Evolutionary conservation across 164 flowering plant species (phyloP).

Genomic region (Tetrastigma voinierianum): DNA sequence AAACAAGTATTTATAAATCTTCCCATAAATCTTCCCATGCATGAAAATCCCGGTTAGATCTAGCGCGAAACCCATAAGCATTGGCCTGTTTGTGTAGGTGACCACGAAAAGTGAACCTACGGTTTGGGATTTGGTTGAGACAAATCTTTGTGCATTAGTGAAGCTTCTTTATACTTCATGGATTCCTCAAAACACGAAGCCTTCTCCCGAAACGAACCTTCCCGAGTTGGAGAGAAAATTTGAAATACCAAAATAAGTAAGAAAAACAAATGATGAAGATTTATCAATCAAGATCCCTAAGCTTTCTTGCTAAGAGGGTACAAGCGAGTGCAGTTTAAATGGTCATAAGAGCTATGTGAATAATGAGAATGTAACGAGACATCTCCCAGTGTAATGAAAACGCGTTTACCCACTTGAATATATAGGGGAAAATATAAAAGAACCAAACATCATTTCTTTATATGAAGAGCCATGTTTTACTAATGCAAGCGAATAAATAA

Average conservation of each 20-base stretch:
- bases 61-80: slow-evolving; percentile 98
- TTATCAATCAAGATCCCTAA: not conserved
- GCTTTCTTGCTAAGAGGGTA: not conserved
- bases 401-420: too few species aligned
- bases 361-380: too few species aligned
- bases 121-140: slow-evolving; percentile 96
- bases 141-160: slow-evolving; percentile 99
- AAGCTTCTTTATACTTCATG: slow-evolving; percentile 96
- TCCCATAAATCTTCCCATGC: slow-evolving; percentile 99
- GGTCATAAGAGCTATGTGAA: too few species aligned
- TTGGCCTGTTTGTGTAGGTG: slow-evolving; percentile 94
- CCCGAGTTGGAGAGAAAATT: slow-evolving; percentile 99
- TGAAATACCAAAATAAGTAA: slow-evolving; percentile 28
- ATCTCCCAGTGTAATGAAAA: too few species aligned
- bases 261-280: slow-evolving; percentile 8
- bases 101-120: slow-evolving; percentile 99
- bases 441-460: too few species aligned
- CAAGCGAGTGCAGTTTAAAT: too few species aligned
- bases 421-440: too few species aligned
- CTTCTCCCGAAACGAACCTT: slow-evolving; percentile 99
- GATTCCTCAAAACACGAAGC: slow-evolving; percentile 99
- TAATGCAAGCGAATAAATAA: too few species aligned
- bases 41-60: slow-evolving; percentile 97
- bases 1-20: too few species aligned
- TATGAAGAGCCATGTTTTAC: too few species aligned